phyloP scores from a whole-genome alignment of 495 filamentous ascomycete species.

The Aspergillus nidulans region DNA sequence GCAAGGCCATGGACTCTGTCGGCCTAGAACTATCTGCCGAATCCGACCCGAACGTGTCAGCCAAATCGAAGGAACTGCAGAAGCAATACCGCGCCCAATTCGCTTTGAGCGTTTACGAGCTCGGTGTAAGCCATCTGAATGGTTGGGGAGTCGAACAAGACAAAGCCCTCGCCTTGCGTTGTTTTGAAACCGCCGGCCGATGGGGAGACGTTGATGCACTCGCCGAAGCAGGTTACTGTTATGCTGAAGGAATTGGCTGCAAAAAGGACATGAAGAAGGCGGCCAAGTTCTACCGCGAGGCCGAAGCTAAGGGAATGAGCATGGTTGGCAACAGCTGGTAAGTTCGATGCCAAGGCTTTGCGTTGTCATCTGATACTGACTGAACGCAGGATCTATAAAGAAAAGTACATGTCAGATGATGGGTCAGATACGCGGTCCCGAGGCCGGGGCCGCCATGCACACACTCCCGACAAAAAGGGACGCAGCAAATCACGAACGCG shows the following conservation, averaged over 20 bases:
- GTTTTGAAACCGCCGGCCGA: conserved; percentile 92
- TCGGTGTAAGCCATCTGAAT: conserved; percentile 96
- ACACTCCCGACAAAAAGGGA: conserved; percentile 52
- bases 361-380: conserved; percentile 11
- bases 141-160: conserved; percentile 96
- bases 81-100: conserved; percentile 87
- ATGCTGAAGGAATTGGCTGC: conserved; percentile 77
- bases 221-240: conserved; percentile 82
- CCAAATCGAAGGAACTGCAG: conserved; percentile 57
- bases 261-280: conserved; percentile 97
- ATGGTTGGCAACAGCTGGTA: conserved; percentile 99
- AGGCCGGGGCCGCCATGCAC: conserved; percentile 27
- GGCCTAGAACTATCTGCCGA: conserved; percentile 78
- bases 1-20: conserved; percentile 82
- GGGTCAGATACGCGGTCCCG: conserved; percentile 43
- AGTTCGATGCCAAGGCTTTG: conserved; percentile 25
- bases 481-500: conserved; percentile 62
- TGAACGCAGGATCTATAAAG: conserved; percentile 76
- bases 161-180: conserved; percentile 78
- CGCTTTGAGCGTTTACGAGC: conserved; percentile 89
- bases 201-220: conserved; percentile 98
- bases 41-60: conserved; percentile 60
- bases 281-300: conserved; percentile 82
- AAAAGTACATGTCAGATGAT: conserved; percentile 84
- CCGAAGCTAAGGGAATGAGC: conserved; percentile 87